Percentiles rank a stretch among this genome's conserved stretches.
These are phyloP conservation scores for Pseudoperonospora humuli DNA, from an alignment of 352 stramenopile genomes.

Conservation along the genomic window DNA sequence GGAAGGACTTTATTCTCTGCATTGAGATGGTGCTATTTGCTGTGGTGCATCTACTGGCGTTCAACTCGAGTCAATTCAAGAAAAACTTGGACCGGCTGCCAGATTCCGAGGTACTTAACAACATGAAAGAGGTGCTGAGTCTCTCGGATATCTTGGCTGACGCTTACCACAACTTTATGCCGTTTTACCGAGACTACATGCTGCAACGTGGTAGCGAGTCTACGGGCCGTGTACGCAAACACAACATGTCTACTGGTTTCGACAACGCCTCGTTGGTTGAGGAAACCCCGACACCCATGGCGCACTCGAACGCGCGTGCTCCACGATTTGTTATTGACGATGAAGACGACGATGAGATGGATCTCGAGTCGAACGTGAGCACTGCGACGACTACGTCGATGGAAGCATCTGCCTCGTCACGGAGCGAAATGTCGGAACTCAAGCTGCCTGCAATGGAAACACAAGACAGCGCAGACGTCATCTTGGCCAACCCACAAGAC, in stretches of 20 bases:
- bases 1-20: slow-evolving; percentile 89
- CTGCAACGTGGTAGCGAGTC: slow-evolving; percentile 59
- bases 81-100: slow-evolving; percentile 61
- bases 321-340: slow-evolving; percentile 74
- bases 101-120: slow-evolving; percentile 79
- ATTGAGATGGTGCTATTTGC: slow-evolving; percentile 86
- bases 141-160: slow-evolving; percentile 71
- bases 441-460: slow-evolving; percentile 9
- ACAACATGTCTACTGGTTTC: slow-evolving; percentile 37
- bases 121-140: slow-evolving; percentile 85
- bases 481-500: slow-evolving; percentile 29
- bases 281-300: slow-evolving; percentile 45
- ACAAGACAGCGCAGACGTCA: slow-evolving; percentile 5
- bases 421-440: slow-evolving; percentile 4
- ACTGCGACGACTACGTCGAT: neutral
- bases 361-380: slow-evolving; percentile 24
- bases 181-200: slow-evolving; percentile 81
- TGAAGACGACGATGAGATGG: slow-evolving; percentile 50
- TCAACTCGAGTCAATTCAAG: slow-evolving; percentile 79
- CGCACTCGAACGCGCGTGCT: slow-evolving; percentile 39
- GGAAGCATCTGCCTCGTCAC: neutral
- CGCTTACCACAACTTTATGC: slow-evolving; percentile 86
- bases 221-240: slow-evolving; percentile 16
- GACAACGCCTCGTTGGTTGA: slow-evolving; percentile 42
- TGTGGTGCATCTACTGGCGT: slow-evolving; percentile 66